Evolutionary conservation across 257 asterid species (phyloP), one percentile per base, ranked within the genome.

Genomic region (Jasminum sambac): DNA sequence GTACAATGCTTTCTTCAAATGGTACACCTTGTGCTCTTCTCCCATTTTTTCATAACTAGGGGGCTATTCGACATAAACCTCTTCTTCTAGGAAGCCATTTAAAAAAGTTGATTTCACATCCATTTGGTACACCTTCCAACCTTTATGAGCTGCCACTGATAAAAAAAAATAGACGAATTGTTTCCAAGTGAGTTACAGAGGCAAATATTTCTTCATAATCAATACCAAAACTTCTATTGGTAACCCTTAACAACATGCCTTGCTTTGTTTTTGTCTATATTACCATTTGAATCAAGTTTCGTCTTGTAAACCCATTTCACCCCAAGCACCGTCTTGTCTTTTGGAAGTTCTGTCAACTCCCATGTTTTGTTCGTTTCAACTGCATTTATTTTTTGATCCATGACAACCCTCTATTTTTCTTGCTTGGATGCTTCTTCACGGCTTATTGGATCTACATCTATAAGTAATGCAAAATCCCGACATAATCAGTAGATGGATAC

Each of bases 181-280:
- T 62, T 14, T 62, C 67, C n/a, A 24, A 5, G 4, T 43, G 26
- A 21, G 42, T 36, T 16, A 62, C 21, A 12, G 10, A 43, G 12
- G 43, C 67, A 62, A 62, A 62, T 5, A 24, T 36, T 62, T 62
- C 23, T 62, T 26, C 36, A 25, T 62, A 62, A 16, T 62, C 67
- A 25, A 62, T 24, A 36, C 67, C 67, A 62, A 62, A 41, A n/a
- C 46, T 41, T 41, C 12, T 41, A 12, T 6, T 6, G 6, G 2
- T 41, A 41, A 41, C 46, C n/a, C n/a, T 11, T 37, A 11, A 7
- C 13, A 41, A 11, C 46, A 41, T 8, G 46, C 11, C 13, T 41
- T 8, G 4, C 11, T 41, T 41, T 41, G 13, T 41, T 41, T 41
- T 41, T 41, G 13, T 41, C 46, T 41, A 41, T 13, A 8, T 41